Conservation (phyloP, 805 yeast genomes). For the Jamesozyma spencerorum region DNA sequence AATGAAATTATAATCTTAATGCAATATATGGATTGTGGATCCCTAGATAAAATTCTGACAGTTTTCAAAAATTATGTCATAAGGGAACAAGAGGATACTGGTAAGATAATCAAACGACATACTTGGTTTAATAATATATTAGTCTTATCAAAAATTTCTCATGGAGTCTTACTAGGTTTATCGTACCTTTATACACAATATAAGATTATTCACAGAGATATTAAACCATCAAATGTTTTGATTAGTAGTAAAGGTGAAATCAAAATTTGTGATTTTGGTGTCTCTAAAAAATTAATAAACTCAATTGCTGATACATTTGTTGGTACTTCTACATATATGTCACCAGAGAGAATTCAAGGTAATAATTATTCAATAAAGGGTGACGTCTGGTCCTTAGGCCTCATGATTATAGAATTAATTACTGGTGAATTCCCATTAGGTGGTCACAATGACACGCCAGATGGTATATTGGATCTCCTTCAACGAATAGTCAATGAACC, state of each 20-base stretch:
- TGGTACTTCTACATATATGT: constrained; percentile 95
- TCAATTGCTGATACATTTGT: constrained; percentile 97
- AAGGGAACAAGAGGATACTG: constrained; percentile 6
- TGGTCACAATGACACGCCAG: constrained; percentile 55
- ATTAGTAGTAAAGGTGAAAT: constrained; percentile 80
- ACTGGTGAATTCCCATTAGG: constrained; percentile 72
- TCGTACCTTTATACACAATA: constrained; percentile 74
- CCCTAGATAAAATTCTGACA: constrained; percentile 69
- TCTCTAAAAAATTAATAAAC: constrained; percentile 80
- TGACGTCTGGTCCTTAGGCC: constrained; percentile 94
- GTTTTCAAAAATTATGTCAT: constrained; percentile 44
- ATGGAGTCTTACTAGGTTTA: constrained; percentile 70
- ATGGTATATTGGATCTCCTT: constrained; percentile 80
- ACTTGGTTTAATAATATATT: constrained; percentile 36
- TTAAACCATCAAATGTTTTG: constrained; percentile 89
- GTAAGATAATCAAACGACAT: neutral
- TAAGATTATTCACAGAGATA: constrained; percentile 88
- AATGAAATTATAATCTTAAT: constrained; percentile 80
- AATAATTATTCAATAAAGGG: constrained; percentile 88
- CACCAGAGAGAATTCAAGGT: constrained; percentile 96
- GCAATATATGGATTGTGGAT: constrained; percentile 95
- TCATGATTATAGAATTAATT: constrained; percentile 81
- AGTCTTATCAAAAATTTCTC: constrained; percentile 65
- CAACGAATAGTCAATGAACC: constrained; percentile 91
- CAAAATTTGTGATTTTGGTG: constrained; percentile 95